Conservation (phyloP, 140 eudicot genomes). For the Stevia rebaudiana region DNA sequence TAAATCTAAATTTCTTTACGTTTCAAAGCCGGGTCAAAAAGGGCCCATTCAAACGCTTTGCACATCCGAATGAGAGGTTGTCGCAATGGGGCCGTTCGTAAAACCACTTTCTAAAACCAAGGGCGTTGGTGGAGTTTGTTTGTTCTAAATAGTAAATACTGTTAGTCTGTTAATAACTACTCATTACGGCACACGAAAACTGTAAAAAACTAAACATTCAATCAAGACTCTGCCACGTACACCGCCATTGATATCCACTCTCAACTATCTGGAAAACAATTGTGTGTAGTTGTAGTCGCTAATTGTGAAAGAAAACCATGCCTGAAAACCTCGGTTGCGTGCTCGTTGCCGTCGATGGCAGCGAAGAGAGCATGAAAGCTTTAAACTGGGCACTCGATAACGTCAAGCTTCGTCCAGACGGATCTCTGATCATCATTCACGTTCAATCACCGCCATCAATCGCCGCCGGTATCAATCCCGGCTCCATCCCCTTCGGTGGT, state of each 20-base stretch:
- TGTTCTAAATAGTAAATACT: no score
- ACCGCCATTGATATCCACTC: not conserved
- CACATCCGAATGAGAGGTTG: no score
- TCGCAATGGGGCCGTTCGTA: no score
- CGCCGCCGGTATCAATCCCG: constrained; percentile 66
- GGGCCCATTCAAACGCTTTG: no score
- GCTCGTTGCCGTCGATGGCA: constrained; percentile 60
- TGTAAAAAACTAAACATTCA: not conserved
- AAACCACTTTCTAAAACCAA: no score
- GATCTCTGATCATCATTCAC: constrained; percentile 47
- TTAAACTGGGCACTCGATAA: constrained; percentile 55
- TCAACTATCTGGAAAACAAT: not conserved
- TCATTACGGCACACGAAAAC: no score
- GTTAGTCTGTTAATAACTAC: no score
- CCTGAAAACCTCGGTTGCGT: constrained; percentile 41
- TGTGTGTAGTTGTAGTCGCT: not conserved
- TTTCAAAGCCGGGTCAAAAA: no score
- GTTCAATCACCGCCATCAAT: constrained; percentile 68
- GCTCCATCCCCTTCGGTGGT: constrained; percentile 78
- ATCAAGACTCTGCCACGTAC: not conserved
- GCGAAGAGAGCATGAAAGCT: constrained; percentile 74
- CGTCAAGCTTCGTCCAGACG: constrained; percentile 50
- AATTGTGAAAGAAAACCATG: constrained; percentile 27
- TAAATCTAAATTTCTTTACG: no score
- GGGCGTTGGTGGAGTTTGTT: no score